Evolutionary conservation across 331 rosid species (phyloP).

Genomic region (Malus hybrid): DNA sequence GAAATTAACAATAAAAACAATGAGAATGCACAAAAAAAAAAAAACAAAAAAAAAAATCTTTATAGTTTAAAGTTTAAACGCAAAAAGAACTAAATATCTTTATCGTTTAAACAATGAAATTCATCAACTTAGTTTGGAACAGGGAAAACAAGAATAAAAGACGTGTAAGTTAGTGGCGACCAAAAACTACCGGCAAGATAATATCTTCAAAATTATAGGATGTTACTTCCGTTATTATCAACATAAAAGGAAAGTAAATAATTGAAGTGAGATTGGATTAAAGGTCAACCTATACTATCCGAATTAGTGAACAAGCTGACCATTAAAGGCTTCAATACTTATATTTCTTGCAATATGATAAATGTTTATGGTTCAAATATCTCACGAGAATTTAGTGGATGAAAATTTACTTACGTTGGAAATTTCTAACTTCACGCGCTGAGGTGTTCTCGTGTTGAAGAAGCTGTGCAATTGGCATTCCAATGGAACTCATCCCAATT

Average conservation of each 20-base stretch:
- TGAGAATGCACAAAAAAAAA: neutral
- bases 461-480: conserved; percentile 55
- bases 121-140: neutral
- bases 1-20: conserved; percentile 9
- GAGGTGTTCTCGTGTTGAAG: conserved; percentile 32
- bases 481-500: conserved; percentile 73
- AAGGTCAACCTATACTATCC: neutral
- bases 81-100: neutral
- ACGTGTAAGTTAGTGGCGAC: neutral
- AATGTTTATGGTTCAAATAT: neutral
- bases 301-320: neutral
- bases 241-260: neutral
- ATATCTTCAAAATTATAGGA: neutral
- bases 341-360: neutral
- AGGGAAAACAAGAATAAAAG: neutral
- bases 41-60: neutral
- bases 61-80: neutral
- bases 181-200: neutral
- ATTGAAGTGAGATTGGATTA: neutral
- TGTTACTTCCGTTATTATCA: neutral
- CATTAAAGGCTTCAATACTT: neutral
- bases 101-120: neutral
- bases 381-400: neutral
- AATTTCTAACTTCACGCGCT: conserved; percentile 39
- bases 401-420: conserved; percentile 40